phyloP scores from a whole-genome alignment of 1,139 yeast genomes.

The Magnusiomyces ingens region DNA sequence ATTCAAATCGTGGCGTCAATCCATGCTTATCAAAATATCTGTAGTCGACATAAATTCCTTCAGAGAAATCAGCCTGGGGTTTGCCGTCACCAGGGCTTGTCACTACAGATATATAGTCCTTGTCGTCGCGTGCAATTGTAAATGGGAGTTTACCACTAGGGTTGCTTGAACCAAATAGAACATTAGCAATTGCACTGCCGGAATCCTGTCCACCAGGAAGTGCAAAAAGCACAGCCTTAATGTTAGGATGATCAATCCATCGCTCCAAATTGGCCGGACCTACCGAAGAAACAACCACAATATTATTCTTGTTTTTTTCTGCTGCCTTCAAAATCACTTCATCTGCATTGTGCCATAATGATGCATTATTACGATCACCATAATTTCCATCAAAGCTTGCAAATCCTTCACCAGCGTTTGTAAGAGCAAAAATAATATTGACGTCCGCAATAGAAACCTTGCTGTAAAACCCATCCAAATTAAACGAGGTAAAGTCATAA shows the following conservation, averaged over 20 bases:
- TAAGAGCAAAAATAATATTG: conserved; percentile 38
- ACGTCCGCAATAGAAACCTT: conserved; percentile 47
- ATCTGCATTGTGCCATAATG: conserved; percentile 59
- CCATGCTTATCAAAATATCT: conserved; percentile 49
- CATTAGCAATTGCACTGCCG: conserved; percentile 43
- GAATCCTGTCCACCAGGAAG: conserved; percentile 56
- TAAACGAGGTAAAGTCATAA: conserved; percentile 35
- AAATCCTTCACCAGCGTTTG: conserved; percentile 56
- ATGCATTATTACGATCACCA: conserved; percentile 52
- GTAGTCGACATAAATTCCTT: conserved; percentile 41
- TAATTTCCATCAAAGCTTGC: conserved; percentile 48
- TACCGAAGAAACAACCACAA: conserved; percentile 51
- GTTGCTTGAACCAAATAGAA: conserved; percentile 51
- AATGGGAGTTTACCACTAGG: conserved; percentile 62
- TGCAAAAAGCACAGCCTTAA: conserved; percentile 50
- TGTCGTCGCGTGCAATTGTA: conserved; percentile 51
- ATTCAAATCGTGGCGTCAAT: conserved; percentile 52
- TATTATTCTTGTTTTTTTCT: conserved; percentile 44
- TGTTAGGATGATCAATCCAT: conserved; percentile 53
- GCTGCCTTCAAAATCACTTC: conserved; percentile 46
- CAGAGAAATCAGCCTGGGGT: conserved; percentile 40
- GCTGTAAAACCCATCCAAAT: conserved; percentile 42
- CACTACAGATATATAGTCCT: conserved; percentile 47
- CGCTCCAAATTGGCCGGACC: conserved; percentile 56
- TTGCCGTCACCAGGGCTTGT: conserved; percentile 25